Evolutionary conservation across 2,329 filamentous ascomycete genomes (phyloP).

Genomic region (Ophiosphaerella narmari): DNA sequence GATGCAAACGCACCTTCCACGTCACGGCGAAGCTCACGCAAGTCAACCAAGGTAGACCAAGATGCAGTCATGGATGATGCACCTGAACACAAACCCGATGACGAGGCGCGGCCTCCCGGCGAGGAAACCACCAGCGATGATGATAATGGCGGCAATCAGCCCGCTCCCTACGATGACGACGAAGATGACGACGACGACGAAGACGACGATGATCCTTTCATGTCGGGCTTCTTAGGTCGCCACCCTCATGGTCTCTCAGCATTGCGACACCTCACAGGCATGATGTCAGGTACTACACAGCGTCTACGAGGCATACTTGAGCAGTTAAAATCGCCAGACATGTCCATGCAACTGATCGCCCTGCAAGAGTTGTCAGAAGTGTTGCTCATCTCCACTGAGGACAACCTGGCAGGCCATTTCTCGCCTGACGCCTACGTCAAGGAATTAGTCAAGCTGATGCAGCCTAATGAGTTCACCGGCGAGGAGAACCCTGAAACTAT

Average conservation of each 20-base stretch:
- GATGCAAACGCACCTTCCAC: constrained; percentile 32
- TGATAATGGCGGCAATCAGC: constrained; percentile 56
- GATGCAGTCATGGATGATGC: constrained; percentile 75
- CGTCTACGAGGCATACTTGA: constrained; percentile 69
- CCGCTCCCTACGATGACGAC: constrained; percentile 56
- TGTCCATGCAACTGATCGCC: constrained; percentile 86
- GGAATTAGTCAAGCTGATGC: constrained; percentile 90
- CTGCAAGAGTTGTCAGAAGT: constrained; percentile 93
- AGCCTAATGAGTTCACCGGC: constrained; percentile 79
- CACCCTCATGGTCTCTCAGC: constrained; percentile 69
- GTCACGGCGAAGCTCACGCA: constrained; percentile 40
- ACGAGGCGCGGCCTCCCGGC: constrained; percentile 41
- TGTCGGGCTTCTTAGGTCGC: constrained; percentile 67
- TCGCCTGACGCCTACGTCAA: constrained; percentile 94
- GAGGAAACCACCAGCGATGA: constrained; percentile 53
- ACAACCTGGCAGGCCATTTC: constrained; percentile 93
- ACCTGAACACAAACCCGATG: constrained; percentile 64
- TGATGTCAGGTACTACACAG: constrained; percentile 80
- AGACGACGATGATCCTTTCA: constrained; percentile 65
- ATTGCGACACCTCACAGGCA: constrained; percentile 83
- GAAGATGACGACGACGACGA: constrained; percentile 55
- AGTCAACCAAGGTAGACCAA: constrained; percentile 56
- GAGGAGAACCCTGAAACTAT: constrained; percentile 97
- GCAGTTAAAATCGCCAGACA: constrained; percentile 77
- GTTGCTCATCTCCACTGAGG: constrained; percentile 91